Evolutionary conservation across 139 green algal species (phyloP).

Genomic region (Micractinium conductrix): DNA sequence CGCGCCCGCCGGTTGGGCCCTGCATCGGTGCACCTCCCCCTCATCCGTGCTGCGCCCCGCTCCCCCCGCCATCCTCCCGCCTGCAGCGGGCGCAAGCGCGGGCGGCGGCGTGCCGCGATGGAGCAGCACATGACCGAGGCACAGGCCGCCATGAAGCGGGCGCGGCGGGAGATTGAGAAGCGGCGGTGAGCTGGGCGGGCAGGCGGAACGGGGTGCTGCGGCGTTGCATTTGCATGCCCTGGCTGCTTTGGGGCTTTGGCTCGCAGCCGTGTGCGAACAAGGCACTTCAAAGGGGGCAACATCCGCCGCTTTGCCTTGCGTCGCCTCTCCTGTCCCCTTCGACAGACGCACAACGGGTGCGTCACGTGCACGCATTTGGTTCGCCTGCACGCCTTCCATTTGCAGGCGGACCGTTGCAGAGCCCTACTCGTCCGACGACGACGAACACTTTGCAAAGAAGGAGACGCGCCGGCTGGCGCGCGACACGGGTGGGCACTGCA

Average conservation of each 20-base stretch:
- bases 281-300: too few relatives aligned
- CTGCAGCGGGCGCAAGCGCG: constrained; percentile 23
- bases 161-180: constrained; percentile 3
- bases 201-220: too few relatives aligned
- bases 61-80: neutral
- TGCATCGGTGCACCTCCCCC: too few relatives aligned
- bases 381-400: neutral
- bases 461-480: constrained; percentile 47
- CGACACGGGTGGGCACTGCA: constrained; percentile 46
- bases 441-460: constrained; percentile 61
- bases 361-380: neutral
- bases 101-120: neutral
- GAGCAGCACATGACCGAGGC: constrained; percentile 25
- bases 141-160: constrained; percentile 31
- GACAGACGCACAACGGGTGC: too few relatives aligned
- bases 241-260: too few relatives aligned
- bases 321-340: too few relatives aligned
- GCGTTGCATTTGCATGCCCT: too few relatives aligned
- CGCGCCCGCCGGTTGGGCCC: too few relatives aligned
- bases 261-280: too few relatives aligned
- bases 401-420: constrained; percentile 22
- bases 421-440: constrained; percentile 62
- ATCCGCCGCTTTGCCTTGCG: too few relatives aligned
- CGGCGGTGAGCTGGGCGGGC: neutral
- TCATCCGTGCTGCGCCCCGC: neutral